phyloP scores from a whole-genome alignment of 352 stramenopile genomes.

The Pythium apleroticum region DNA sequence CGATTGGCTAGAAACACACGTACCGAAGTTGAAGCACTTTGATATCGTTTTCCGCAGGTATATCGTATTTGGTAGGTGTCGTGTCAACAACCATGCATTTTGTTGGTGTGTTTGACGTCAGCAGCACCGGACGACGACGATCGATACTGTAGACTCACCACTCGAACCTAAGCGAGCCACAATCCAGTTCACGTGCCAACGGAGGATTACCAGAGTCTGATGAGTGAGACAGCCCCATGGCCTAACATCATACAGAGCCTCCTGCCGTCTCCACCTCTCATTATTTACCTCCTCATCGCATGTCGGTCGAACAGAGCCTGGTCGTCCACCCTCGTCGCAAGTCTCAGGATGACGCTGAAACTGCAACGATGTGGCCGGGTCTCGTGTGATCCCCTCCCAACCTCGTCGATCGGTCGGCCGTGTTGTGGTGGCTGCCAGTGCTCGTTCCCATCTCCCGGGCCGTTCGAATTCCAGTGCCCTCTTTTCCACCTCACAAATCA shows the following conservation, averaged over 20 bases:
- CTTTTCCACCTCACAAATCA: conserved; percentile 21
- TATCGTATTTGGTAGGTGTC: conserved; percentile 1
- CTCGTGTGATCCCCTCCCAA: neutral
- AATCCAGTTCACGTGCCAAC: conserved; percentile 9
- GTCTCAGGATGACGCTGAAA: neutral
- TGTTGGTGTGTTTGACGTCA: conserved; percentile 24
- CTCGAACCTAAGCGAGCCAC: neutral
- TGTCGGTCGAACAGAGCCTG: no score
- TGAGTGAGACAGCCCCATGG: conserved; percentile 11
- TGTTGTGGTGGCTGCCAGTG: neutral
- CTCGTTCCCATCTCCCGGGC: no score
- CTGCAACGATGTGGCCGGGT: neutral
- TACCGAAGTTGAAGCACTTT: neutral
- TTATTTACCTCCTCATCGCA: neutral
- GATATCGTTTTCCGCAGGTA: conserved; percentile 3
- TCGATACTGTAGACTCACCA: neutral
- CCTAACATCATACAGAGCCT: conserved; percentile 2
- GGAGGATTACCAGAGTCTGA: conserved; percentile 10
- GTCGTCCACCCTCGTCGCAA: neutral
- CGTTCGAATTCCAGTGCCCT: conserved; percentile 17
- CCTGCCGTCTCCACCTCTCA: neutral
- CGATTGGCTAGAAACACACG: conserved; percentile 27
- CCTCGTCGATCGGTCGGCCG: neutral
- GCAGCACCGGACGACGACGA: conserved; percentile 15
- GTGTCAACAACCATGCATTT: conserved; percentile 19